Percentiles rank a stretch among this genome's conserved stretches.
phyloP scores from a whole-genome alignment of 345 rosid genomes.

The Zanthoxylum bungeanum region DNA sequence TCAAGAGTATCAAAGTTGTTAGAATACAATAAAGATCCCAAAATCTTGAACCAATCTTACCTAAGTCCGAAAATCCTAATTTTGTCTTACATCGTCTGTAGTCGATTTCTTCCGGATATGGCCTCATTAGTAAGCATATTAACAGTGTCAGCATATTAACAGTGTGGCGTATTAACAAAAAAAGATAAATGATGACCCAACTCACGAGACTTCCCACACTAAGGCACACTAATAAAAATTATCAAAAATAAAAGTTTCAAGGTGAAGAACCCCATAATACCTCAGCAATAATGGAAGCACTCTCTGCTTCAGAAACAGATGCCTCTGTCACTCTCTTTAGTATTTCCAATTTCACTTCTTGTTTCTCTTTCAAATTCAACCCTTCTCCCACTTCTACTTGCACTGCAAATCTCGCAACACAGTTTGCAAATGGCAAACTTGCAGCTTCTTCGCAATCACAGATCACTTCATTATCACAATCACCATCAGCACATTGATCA shows the following conservation, averaged over 20 bases:
- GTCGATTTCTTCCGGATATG: too few relatives aligned
- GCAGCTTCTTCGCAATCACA: not conserved
- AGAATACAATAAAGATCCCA: not conserved
- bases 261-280: conserved; percentile 56
- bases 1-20: not conserved
- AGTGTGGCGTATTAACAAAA: too few relatives aligned
- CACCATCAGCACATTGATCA: not conserved
- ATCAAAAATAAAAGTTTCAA: conserved; percentile 16
- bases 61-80: not conserved
- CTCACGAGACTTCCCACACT: too few relatives aligned
- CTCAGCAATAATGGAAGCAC: conserved; percentile 39
- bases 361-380: conserved; percentile 34
- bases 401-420: conserved; percentile 45
- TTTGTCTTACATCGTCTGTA: too few relatives aligned
- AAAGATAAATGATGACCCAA: too few relatives aligned
- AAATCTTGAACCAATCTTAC: not conserved
- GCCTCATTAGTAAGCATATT: not conserved
- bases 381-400: conserved; percentile 57
- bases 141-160: not conserved
- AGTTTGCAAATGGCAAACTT: conserved; percentile 26
- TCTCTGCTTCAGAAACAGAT: conserved; percentile 45
- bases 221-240: not conserved
- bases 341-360: conserved; percentile 40
- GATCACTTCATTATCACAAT: not conserved
- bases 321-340: conserved; percentile 39